Evolutionary conservation across 148 eudicot species (phyloP).

Genomic region (Chenopodium formosanum): DNA sequence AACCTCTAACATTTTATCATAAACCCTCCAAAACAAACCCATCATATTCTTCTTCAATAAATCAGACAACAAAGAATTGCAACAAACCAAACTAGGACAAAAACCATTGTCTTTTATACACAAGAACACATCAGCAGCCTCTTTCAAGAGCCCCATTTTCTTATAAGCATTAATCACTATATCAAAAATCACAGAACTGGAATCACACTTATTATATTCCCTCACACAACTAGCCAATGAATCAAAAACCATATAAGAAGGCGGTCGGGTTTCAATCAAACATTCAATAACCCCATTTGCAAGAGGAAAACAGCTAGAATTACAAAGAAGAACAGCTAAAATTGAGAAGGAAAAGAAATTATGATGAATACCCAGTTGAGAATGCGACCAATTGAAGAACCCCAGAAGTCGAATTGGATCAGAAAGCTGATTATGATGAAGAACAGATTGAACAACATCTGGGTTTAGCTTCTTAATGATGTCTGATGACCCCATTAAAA

Average conservation of each 20-base stretch:
- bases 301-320: conserved; percentile 35
- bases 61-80: conserved; percentile 69
- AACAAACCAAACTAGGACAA: conserved; percentile 63
- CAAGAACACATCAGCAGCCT: conserved; percentile 56
- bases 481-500: conserved; percentile 48
- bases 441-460: conserved; percentile 67
- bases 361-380: conserved; percentile 54
- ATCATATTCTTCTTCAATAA: conserved; percentile 51
- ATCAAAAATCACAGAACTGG: conserved; percentile 47
- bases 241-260: conserved; percentile 39
- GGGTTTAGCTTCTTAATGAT: conserved; percentile 50
- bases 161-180: conserved; percentile 59
- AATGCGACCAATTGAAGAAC: conserved; percentile 70
- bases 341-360: conserved; percentile 53
- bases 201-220: conserved; percentile 32
- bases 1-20: conserved; percentile 48
- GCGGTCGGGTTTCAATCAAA: conserved; percentile 36
- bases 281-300: conserved; percentile 48
- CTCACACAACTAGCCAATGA: conserved; percentile 40
- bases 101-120: conserved; percentile 34
- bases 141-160: conserved; percentile 47
- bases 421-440: conserved; percentile 33
- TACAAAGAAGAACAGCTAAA: conserved; percentile 51
- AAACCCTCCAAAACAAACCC: conserved; percentile 76
- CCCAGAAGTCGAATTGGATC: conserved; percentile 56